phyloP scores from a whole-genome alignment of 129 eudicot genomes.

The Heracleum sosnowskyi region DNA sequence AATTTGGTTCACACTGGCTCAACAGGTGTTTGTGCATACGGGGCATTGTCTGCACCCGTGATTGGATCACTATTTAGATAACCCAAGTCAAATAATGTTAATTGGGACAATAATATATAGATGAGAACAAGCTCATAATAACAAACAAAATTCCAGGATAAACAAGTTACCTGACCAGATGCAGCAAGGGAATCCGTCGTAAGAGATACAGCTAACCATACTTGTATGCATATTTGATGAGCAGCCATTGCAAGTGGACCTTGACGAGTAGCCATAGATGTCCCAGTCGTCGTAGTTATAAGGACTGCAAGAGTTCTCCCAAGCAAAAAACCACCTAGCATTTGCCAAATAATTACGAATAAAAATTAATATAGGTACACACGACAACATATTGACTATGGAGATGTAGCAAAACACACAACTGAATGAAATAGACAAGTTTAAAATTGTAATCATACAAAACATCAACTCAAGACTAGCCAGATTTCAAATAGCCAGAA shows the following conservation, averaged over 20 bases:
- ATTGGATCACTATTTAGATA: neutral
- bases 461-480: constrained; percentile 28
- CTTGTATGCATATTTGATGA: constrained; percentile 85
- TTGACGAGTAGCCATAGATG: constrained; percentile 98
- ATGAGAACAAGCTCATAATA: neutral
- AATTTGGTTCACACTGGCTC: neutral
- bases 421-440: neutral
- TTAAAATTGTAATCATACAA: neutral
- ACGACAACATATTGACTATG: neutral
- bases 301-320: constrained; percentile 90
- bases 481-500: constrained; percentile 80
- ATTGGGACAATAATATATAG: neutral
- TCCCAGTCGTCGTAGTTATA: constrained; percentile 54
- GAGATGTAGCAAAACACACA: neutral
- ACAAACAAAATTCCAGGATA: neutral
- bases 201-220: constrained; percentile 93
- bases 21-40: neutral
- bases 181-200: constrained; percentile 90
- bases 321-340: constrained; percentile 81
- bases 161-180: constrained; percentile 63
- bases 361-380: neutral
- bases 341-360: neutral
- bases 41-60: neutral
- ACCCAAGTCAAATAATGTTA: neutral
- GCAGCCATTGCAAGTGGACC: constrained; percentile 97